These are phyloP conservation scores for Penicillium samsonianum DNA, from an alignment of 495 filamentous ascomycete species.

Conservation along the genomic window DNA sequence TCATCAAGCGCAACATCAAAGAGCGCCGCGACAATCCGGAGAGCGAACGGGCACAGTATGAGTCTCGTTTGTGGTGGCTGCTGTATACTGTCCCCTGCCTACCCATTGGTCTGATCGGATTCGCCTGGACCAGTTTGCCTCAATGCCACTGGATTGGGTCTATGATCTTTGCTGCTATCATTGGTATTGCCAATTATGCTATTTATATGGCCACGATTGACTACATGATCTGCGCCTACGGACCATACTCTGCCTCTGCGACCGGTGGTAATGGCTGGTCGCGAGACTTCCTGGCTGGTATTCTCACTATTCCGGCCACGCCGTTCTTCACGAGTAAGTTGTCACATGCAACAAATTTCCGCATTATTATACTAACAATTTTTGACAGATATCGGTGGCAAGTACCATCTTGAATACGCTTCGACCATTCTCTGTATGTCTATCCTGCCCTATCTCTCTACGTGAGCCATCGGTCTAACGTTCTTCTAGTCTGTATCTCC, in stretches of 20 bases:
- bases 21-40: conserved; percentile 51
- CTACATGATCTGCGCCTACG: conserved; percentile 73
- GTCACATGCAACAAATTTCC: background rate
- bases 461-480: background rate
- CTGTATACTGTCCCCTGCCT: conserved; percentile 58
- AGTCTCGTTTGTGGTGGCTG: conserved; percentile 62
- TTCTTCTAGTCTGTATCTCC: conserved; percentile 56
- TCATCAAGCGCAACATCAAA: conserved; percentile 53
- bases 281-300: conserved; percentile 80
- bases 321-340: conserved; percentile 61
- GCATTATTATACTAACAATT: conserved; percentile 8
- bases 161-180: conserved; percentile 63
- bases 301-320: conserved; percentile 71
- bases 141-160: conserved; percentile 64
- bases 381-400: conserved; percentile 58
- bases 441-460: background rate
- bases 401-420: conserved; percentile 63
- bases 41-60: conserved; percentile 58
- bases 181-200: conserved; percentile 68
- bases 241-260: conserved; percentile 70
- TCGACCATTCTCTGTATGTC: conserved; percentile 66
- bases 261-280: conserved; percentile 74
- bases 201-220: conserved; percentile 80
- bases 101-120: conserved; percentile 62
- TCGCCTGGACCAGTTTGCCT: conserved; percentile 63